These are phyloP conservation scores for Huntiella savannae DNA, from an alignment of 2,329 filamentous ascomycete species.

Conservation along the genomic window DNA sequence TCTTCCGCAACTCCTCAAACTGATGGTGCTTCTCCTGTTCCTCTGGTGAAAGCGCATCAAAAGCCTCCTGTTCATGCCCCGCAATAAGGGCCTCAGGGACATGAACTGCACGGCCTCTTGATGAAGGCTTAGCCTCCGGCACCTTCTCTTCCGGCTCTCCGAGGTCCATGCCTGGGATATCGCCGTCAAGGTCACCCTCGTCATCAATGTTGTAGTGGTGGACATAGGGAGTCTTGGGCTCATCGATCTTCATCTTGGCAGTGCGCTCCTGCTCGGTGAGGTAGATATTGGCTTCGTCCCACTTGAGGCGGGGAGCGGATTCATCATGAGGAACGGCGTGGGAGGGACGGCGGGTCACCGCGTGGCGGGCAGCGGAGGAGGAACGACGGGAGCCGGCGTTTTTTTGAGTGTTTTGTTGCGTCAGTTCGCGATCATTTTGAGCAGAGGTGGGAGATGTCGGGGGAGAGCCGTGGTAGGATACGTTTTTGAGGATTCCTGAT, in stretches of 20 bases:
- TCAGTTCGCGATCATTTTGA: constrained; percentile 64
- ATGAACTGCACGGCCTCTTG: constrained; percentile 38
- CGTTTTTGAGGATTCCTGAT: constrained; percentile 85
- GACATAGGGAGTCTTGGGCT: constrained; percentile 94
- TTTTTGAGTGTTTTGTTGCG: constrained; percentile 79
- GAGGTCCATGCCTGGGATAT: constrained; percentile 81
- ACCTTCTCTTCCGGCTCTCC: constrained; percentile 74
- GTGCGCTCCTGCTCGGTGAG: constrained; percentile 90
- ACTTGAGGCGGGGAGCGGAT: constrained; percentile 61
- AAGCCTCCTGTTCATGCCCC: constrained; percentile 35
- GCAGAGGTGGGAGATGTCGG: constrained; percentile 27
- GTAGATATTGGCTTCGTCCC: constrained; percentile 97
- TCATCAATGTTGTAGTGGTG: constrained; percentile 79
- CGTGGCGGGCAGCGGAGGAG: constrained; percentile 30
- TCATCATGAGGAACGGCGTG: constrained; percentile 6
- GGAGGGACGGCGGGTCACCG: constrained; percentile 43
- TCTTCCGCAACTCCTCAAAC: constrained; percentile 84
- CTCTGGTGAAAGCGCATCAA: constrained; percentile 41
- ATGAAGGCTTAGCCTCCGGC: constrained; percentile 26
- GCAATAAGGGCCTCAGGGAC: constrained; percentile 44
- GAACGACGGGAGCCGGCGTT: constrained; percentile 80
- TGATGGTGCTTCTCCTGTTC: constrained; percentile 78
- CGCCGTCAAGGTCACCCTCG: constrained; percentile 62
- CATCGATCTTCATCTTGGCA: constrained; percentile 95
- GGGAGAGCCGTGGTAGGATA: constrained; percentile 37